Base-by-base conservation (phyloP, 257 asterid species). In the Solanum commersonii region DNA sequence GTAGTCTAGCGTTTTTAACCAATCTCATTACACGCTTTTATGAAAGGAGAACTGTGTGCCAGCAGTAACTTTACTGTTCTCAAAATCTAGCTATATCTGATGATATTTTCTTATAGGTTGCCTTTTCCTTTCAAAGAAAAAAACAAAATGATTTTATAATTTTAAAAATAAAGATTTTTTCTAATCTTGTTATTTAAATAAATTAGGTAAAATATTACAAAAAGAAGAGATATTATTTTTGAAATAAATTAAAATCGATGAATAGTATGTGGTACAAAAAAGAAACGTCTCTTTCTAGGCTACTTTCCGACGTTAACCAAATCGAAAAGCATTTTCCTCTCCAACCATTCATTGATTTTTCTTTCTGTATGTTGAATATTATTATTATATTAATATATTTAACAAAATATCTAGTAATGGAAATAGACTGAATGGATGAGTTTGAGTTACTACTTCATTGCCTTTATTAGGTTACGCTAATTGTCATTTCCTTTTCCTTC, bases 261-360 rank as follows among this genome's bases (percentile, higher is more conserved):
- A 10, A 2, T 5, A 63, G 70, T 10, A 5, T 20, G n/a, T 56
- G n/a, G 25, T 20, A 59, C 25, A 8, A 67, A 46, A 72, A 71
- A 84, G 85, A 87, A 89, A 73, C 83, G 84, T 91, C 92, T 85
- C 87, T 91, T 87, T 91, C 91, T 85, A 83, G 89, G 74, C 88
- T 86, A 89, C 91, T 87, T 89, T 89, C 88, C 90, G 90, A 91
- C 91, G 92, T 91, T 91, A 91, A 84, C 91, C 88, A 89, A 91
- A 91, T 91, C 91, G 90, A 91, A 91, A 91, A 89, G 90, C 88
- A 87, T 67, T 40, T 74, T 38, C 42, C 34, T 77, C 63, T 56
- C 52, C 38, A 59, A 29, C 42, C 81, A 85, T 25, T 85, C 68
- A 18, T 72, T 65, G 34, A 78, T 25, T 52, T 74, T 12, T 23